Evolutionary conservation across 2,329 filamentous ascomycete species (phyloP), one percentile per base, ranked within the genome.

Genomic region (Diaporthe sp.): DNA sequence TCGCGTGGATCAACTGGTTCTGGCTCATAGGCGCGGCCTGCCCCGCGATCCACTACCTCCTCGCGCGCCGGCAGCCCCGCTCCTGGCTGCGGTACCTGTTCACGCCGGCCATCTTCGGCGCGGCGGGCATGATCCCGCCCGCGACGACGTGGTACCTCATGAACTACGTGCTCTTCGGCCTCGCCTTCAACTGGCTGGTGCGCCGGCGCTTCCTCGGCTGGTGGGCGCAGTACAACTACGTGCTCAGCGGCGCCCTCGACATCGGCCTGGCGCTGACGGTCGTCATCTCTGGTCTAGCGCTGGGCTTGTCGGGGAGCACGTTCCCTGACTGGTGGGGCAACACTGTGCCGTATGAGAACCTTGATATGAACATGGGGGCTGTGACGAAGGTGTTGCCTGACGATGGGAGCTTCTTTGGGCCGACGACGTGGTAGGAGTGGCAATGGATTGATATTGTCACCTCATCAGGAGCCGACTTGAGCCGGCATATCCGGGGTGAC

Each of bases 141-240:
- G 88, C 88, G 3, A 89, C 87, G 0, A 86, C 87, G 0, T 72
- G 70, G 70, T 72, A 60, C 37, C 70, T 72, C 12, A 83, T 89
- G 28, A 89, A 86, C 80, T 90, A 88, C 75, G 83, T 87, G n/a
- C 81, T 88, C 55, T 85, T 89, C 17, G 89, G 89, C 0, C 84
- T 85, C 42, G 73, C 89, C 49, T 90, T 90, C 81, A 88, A 90
- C 77, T 86, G 86, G 76, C 84, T 81, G 70, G 87, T 90, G 76
- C 84, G 84, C 63, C 83, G 85, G 77, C 83, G 84, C 67, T 88
- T 83, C 80, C 83, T 83, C 13, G 88, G 86, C 7, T 90, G 88
- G 88, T 90, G 88, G 89, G 85, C 86, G 79, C 84, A 86, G 76
- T 90, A 89, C 81, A 90, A 90, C 81, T 90, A 90, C 78, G 84